Evolutionary conservation across 805 yeast genomes (phyloP), one percentile per base, ranked within the genome.

Genomic region (Clavispora santaluciae): DNA sequence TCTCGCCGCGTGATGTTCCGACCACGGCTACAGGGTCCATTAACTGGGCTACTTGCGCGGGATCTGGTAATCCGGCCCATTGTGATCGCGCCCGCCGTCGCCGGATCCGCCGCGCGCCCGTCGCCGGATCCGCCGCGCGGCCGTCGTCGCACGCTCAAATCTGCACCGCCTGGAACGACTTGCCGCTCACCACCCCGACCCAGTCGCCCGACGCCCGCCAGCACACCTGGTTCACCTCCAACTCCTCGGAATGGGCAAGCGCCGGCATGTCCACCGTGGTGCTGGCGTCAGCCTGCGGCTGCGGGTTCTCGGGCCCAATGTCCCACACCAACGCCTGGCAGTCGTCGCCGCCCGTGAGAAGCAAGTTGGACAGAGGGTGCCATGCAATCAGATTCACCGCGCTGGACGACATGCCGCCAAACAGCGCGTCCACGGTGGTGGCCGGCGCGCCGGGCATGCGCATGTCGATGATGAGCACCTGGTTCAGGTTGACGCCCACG

Each of bases 361-460:
- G 60, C 22, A 74, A 59, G 45, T 83, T 80, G 23, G 79, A 73
- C 1, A 74, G 59, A 0, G 98, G 97, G 52, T 90, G 91, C 97
- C 97, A 91, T 39, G 72, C 63, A 13, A 90, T 75, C 47, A 80
- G 72, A 56, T 91, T 91, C 18, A 91, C 76, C 1, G 84, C 70
- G 0, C 80, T 78, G 21, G 64, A 54, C 57, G 83, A 95, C 13
- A 48, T 36, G 3, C 73, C 72, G 5, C 66, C 71, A 18, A 65
- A 51, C 22, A 68, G 66, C 12, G 83, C 90, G 25, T 79, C 79
- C 31, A 91, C 68, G 0, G 76, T 74, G n/a, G 75, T 62, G 1
- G 84, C 72, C 0, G 98, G 96, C 2, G 79, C 59, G 3, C 96
- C 95, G 0, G 97, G 96, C 58, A 82, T 79, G 45, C 99, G 72